These are phyloP conservation scores for Colletotrichum filicis DNA, from an alignment of 2,329 filamentous ascomycete genomes.

Conservation along the genomic window DNA sequence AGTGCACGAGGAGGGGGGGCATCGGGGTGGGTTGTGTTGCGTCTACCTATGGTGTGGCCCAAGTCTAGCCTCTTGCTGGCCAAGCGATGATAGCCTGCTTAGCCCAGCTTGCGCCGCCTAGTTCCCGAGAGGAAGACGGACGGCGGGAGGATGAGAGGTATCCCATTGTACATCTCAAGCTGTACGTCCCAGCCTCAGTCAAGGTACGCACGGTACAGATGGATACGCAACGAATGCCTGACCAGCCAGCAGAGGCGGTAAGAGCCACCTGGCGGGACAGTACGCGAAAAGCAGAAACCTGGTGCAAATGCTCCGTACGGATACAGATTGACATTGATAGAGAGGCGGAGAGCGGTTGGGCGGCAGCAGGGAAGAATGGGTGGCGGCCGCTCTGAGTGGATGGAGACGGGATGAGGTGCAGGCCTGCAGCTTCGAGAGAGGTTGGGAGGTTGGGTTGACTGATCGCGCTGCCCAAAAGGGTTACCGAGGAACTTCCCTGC, in stretches of 20 bases:
- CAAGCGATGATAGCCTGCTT: constrained; percentile 17
- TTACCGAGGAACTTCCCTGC: constrained; percentile 22
- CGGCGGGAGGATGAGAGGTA: constrained; percentile 2
- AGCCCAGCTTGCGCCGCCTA: constrained; percentile 12
- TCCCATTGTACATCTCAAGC: background rate
- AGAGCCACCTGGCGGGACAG: background rate
- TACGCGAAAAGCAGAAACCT: background rate
- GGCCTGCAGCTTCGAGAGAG: background rate
- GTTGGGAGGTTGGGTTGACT: constrained; percentile 29
- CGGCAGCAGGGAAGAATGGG: constrained; percentile 29
- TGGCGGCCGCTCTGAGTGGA: constrained; percentile 33
- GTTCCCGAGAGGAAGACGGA: background rate
- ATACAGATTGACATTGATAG: background rate
- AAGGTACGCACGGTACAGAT: background rate
- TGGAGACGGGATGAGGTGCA: constrained; percentile 31
- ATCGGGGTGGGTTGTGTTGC: constrained; percentile 16
- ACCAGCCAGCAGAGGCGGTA: constrained; percentile 1
- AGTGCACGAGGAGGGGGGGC: constrained; percentile 5
- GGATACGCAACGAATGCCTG: background rate
- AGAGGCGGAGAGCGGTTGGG: constrained; percentile 30
- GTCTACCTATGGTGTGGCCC: constrained; percentile 16
- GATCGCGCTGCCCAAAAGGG: constrained; percentile 24
- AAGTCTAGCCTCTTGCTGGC: constrained; percentile 12
- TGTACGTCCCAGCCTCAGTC: background rate
- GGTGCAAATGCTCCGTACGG: background rate